Percentiles rank a stretch among this genome's conserved stretches.
Conservation (phyloP, 179 eudicot species). For the Gypsophila paniculata region DNA sequence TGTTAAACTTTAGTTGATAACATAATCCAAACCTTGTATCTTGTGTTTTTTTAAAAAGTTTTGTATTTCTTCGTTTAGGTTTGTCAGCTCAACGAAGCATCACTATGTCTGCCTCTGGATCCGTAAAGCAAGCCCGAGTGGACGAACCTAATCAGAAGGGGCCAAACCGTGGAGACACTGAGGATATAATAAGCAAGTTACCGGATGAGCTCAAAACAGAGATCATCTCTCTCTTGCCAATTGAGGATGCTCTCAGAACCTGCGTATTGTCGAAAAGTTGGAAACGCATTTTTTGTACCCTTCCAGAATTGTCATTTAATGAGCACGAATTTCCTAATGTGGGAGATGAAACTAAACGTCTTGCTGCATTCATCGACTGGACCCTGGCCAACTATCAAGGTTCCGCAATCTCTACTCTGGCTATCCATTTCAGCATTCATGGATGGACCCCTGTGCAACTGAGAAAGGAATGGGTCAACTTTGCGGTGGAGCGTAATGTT, state of each 20-base stretch:
- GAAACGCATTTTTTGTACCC: neutral
- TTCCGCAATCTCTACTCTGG: neutral
- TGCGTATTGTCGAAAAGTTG: slow-evolving; percentile 1
- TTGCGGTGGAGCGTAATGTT: slow-evolving; percentile 5
- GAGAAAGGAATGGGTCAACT: neutral
- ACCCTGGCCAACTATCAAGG: neutral
- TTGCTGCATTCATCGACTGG: slow-evolving; percentile 5
- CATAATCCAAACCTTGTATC: neutral
- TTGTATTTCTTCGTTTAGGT: neutral
- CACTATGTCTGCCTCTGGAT: slow-evolving; percentile 7
- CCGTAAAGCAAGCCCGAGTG: neutral
- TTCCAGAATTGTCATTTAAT: neutral
- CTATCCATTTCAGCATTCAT: neutral
- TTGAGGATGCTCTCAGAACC: neutral
- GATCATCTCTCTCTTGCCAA: neutral
- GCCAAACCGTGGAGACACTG: neutral
- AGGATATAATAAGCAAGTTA: neutral
- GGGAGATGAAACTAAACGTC: neutral
- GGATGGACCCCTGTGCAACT: neutral
- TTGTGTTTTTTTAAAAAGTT: neutral
- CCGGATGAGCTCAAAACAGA: slow-evolving; percentile 2
- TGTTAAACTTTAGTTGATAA: neutral
- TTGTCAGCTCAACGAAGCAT: neutral
- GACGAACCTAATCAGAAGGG: neutral
- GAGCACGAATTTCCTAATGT: neutral